Conservation (phyloP, 2,329 filamentous ascomycete species). For the Talaromyces sp. region DNA sequence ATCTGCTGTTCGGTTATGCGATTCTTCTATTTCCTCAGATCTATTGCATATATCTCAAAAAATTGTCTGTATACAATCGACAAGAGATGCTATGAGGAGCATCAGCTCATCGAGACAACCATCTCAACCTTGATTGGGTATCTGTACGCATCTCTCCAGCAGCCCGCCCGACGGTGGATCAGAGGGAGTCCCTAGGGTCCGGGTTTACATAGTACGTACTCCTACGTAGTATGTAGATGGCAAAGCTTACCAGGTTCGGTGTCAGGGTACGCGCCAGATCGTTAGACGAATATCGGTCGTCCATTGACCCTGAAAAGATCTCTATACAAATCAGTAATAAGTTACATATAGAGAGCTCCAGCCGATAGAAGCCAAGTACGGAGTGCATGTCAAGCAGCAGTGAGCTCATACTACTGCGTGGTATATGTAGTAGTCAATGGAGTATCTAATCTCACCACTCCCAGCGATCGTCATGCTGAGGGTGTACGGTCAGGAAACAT, state of each 20-base stretch:
- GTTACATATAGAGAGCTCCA: not conserved
- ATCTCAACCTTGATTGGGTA: not conserved
- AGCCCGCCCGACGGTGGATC: not conserved
- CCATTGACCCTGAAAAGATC: too few species aligned
- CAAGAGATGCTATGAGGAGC: not conserved
- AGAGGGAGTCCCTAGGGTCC: not conserved
- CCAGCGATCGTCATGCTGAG: not conserved
- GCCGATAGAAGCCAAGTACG: not conserved
- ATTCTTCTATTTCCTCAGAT: not conserved
- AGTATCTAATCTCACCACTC: not conserved
- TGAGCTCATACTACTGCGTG: too few species aligned
- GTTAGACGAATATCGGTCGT: not conserved
- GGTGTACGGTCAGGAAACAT: not conserved
- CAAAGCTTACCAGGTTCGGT: not conserved
- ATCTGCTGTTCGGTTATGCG: not conserved
- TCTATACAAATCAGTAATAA: too few species aligned
- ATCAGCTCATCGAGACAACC: not conserved
- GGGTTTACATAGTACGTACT: not conserved
- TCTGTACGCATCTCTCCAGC: not conserved
- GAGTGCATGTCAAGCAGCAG: constrained; percentile 2
- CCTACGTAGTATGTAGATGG: not conserved
- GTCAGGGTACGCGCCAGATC: not conserved
- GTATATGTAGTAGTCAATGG: not conserved
- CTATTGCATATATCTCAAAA: not conserved
- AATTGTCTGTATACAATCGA: not conserved